Conservation (phyloP, 2,329 filamentous ascomycete genomes). For the Ophiostoma sp. region DNA sequence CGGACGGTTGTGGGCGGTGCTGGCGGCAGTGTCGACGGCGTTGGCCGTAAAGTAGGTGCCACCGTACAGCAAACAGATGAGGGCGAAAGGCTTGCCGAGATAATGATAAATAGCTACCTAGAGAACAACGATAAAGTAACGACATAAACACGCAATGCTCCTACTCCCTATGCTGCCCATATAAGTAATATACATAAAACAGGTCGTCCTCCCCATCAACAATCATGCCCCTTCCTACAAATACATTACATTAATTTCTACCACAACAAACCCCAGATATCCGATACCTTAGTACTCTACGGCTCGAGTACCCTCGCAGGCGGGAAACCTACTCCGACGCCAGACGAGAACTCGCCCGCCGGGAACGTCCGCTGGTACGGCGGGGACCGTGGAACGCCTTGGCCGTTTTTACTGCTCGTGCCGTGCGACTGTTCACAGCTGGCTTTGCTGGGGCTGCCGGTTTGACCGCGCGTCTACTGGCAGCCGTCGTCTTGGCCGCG, state of each 20-base stretch:
- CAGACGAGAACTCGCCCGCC: slow-evolving; percentile 7
- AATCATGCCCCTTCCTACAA: neutral
- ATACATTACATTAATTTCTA: neutral
- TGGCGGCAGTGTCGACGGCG: slow-evolving; percentile 74
- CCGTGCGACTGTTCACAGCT: neutral
- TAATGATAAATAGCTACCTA: neutral
- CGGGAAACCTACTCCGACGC: neutral
- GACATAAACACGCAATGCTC: neutral
- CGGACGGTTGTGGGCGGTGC: slow-evolving; percentile 59
- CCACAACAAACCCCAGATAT: no score
- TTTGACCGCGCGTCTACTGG: neutral
- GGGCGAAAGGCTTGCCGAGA: slow-evolving; percentile 51
- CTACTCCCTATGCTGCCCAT: neutral
- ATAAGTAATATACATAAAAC: neutral
- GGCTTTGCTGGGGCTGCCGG: no score
- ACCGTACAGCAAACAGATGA: slow-evolving; percentile 76
- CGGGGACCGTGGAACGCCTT: slow-evolving; percentile 23
- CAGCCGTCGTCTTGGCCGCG: neutral
- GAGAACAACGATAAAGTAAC: neutral
- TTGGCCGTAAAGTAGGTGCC: slow-evolving; percentile 91
- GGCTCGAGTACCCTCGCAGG: neutral
- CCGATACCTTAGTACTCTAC: no score
- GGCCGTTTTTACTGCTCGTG: slow-evolving; percentile 1
- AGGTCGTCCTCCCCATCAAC: neutral
- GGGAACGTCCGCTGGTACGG: slow-evolving; percentile 18